Percentiles rank a stretch among this genome's conserved stretches.
These are phyloP conservation scores for Pseudogymnoascus sp. DNA, from an alignment of 2,329 filamentous ascomycete genomes.

Conservation along the genomic window DNA sequence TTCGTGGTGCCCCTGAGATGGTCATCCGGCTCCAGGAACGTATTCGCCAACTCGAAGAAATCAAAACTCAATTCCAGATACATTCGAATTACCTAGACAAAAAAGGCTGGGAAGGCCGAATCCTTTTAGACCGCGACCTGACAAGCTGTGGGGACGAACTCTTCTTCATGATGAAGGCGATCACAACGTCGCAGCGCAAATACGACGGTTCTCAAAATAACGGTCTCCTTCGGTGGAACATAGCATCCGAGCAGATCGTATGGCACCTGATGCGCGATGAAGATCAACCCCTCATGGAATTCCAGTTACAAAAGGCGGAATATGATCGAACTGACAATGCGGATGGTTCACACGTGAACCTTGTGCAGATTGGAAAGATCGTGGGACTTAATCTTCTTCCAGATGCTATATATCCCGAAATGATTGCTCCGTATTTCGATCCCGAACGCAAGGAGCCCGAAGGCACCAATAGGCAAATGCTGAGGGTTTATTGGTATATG, in stretches of 20 bases:
- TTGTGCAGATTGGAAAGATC: slow-evolving; percentile 79
- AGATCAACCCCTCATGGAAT: slow-evolving; percentile 80
- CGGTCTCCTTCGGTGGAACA: slow-evolving; percentile 81
- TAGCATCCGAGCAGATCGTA: slow-evolving; percentile 89
- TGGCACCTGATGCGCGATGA: slow-evolving; percentile 91
- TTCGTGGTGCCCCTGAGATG: slow-evolving; percentile 88
- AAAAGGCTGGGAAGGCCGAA: slow-evolving; percentile 82
- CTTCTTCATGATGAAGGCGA: slow-evolving; percentile 99
- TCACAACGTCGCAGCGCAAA: slow-evolving; percentile 89
- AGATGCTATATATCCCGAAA: slow-evolving; percentile 88
- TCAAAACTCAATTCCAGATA: slow-evolving; percentile 92
- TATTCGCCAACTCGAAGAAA: slow-evolving; percentile 88
- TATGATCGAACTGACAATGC: slow-evolving; percentile 96
- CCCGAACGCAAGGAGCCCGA: slow-evolving; percentile 43
- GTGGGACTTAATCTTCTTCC: slow-evolving; percentile 83
- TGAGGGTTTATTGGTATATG: slow-evolving; percentile 96
- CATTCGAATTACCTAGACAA: slow-evolving; percentile 80
- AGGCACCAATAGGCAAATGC: slow-evolving; percentile 66
- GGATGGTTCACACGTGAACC: slow-evolving; percentile 91
- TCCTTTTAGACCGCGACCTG: slow-evolving; percentile 83
- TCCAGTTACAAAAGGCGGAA: slow-evolving; percentile 82
- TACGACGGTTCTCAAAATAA: slow-evolving; percentile 67
- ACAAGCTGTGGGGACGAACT: slow-evolving; percentile 88
- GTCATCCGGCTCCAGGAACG: slow-evolving; percentile 85
- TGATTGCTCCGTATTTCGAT: slow-evolving; percentile 84